phyloP scores from a whole-genome alignment of 345 rosid species.

The Arabidopsis suecica region DNA sequence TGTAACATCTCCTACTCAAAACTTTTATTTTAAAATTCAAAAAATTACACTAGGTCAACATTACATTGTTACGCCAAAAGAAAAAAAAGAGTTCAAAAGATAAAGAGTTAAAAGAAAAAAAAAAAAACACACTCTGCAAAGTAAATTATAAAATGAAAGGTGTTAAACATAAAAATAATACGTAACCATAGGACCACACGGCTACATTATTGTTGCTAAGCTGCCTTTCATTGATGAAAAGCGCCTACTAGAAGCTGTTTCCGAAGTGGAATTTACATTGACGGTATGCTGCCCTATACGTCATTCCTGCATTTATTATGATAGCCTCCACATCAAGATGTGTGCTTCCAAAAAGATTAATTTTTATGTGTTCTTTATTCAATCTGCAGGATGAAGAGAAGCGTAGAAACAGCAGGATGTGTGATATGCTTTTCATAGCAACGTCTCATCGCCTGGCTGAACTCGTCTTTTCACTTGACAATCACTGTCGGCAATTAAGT shows the following conservation, averaged over 20 bases:
- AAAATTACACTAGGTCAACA: not conserved
- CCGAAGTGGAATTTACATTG: constrained; percentile 71
- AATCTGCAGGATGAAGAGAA: constrained; percentile 80
- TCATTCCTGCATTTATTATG: constrained; percentile 12
- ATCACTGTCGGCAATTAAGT: constrained; percentile 65
- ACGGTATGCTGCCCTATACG: constrained; percentile 56
- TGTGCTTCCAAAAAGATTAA: constrained; percentile 23
- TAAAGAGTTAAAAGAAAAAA: not conserved
- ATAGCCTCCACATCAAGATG: constrained; percentile 6
- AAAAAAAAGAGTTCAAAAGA: too few relatives aligned
- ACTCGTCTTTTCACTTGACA: constrained; percentile 80
- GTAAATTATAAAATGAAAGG: constrained; percentile 12
- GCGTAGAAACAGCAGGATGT: constrained; percentile 80
- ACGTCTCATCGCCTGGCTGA: constrained; percentile 87
- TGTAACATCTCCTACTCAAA: not conserved
- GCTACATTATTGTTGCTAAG: constrained; percentile 69
- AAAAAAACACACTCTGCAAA: constrained; percentile 6
- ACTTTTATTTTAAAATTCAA: constrained; percentile 1
- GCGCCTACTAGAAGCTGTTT: constrained; percentile 85
- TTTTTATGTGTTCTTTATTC: not conserved
- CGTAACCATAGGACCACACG: constrained; percentile 38
- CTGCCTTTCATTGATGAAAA: constrained; percentile 94
- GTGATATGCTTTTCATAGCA: constrained; percentile 86
- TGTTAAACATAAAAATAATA: constrained; percentile 5
- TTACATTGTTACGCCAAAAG: not conserved